Conservation (phyloP, 768 basidiomycete species). For the Podaxis pistillaris region DNA sequence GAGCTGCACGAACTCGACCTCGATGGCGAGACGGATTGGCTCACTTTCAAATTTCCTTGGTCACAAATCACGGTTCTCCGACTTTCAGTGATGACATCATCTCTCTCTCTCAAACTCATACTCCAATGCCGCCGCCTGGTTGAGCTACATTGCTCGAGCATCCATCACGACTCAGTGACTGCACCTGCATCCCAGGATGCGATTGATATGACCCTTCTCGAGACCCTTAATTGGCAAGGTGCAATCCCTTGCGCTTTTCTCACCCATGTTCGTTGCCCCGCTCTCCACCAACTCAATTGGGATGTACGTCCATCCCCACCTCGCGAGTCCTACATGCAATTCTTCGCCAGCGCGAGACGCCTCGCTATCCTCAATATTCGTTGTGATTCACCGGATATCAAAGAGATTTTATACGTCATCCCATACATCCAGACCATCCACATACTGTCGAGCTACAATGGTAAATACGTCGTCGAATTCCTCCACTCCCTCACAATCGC, state of each 20-base stretch:
- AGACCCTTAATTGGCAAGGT: not conserved
- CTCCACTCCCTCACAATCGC: not conserved
- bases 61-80: not conserved
- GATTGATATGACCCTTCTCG: not conserved
- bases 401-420: not conserved
- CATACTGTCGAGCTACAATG: not conserved
- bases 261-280: not conserved
- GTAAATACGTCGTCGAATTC: not conserved
- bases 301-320: not conserved
- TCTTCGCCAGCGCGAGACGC: not conserved
- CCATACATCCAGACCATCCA: not conserved
- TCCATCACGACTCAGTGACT: not conserved
- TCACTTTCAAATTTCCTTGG: not conserved
- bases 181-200: not conserved
- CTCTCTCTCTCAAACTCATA: not conserved
- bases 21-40: not conserved
- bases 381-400: not conserved
- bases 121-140: not conserved
- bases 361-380: not conserved
- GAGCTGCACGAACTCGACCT: not conserved
- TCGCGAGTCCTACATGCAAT: not conserved
- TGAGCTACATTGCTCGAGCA: not conserved
- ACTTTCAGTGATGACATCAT: not conserved
- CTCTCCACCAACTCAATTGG: not conserved
- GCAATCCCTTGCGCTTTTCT: not conserved